These are phyloP conservation scores for Thamnidium elegans DNA, from an alignment of 192 early-diverging fungal genomes.

Conservation along the genomic window DNA sequence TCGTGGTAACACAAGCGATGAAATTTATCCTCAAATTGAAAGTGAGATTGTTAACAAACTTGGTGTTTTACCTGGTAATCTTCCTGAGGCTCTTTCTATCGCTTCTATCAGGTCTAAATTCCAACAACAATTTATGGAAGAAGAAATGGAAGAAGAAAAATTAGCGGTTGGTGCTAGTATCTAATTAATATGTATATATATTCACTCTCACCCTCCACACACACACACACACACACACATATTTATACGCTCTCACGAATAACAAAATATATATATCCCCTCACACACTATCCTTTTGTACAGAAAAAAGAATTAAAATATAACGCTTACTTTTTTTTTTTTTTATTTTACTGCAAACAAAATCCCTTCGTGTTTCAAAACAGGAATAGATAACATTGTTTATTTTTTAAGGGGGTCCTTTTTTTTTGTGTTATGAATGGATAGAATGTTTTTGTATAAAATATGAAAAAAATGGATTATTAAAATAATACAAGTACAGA, in stretches of 20 bases:
- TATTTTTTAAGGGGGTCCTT: neutral
- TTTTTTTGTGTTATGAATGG: neutral
- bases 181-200: neutral
- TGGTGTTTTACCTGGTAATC: constrained; percentile 15
- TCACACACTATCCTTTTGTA: no score
- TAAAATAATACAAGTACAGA: neutral
- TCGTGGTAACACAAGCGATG: constrained; percentile 79
- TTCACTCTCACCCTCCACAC: no score
- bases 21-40: constrained; percentile 88
- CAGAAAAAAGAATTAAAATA: no score
- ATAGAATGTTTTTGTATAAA: neutral
- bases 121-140: no score
- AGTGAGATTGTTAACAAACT: constrained; percentile 40
- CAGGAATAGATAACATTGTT: no score
- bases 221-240: neutral
- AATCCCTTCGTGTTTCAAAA: no score
- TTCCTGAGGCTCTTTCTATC: constrained; percentile 1
- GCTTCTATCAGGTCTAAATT: constrained; percentile 5
- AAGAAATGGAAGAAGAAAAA: neutral
- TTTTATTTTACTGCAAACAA: no score
- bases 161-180: constrained; percentile 8
- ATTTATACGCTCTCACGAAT: neutral
- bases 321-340: no score
- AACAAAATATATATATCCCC: no score
- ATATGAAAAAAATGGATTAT: neutral